phyloP scores from a whole-genome alignment of 257 asterid genomes.

The Coffea eugenioides region DNA sequence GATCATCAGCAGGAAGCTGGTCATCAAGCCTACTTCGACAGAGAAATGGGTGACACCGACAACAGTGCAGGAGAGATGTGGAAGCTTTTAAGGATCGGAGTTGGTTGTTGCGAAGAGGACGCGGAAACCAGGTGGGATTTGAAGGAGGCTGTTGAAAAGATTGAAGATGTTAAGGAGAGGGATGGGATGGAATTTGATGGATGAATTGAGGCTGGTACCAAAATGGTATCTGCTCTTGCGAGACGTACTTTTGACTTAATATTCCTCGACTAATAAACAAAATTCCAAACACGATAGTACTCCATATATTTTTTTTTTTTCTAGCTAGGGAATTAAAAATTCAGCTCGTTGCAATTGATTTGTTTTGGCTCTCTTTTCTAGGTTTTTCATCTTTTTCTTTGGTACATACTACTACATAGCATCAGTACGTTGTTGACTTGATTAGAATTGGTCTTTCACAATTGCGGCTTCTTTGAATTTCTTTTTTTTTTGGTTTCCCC shows the following conservation, averaged over 20 bases:
- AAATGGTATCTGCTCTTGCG: not conserved
- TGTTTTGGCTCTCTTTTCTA: too few relatives aligned
- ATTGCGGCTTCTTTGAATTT: too few relatives aligned
- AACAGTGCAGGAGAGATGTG: constrained; percentile 44
- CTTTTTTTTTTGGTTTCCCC: too few relatives aligned
- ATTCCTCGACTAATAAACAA: too few relatives aligned
- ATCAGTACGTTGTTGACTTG: too few relatives aligned
- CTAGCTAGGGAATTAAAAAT: too few relatives aligned
- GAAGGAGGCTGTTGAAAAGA: constrained; percentile 53
- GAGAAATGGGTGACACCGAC: constrained; percentile 44
- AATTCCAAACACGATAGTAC: too few relatives aligned
- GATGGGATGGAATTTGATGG: not conserved
- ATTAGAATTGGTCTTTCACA: too few relatives aligned
- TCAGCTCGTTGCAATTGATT: too few relatives aligned
- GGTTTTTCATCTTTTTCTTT: too few relatives aligned
- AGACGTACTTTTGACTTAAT: too few relatives aligned
- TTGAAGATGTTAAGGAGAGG: constrained; percentile 43
- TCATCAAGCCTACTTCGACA: constrained; percentile 39
- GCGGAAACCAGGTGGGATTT: constrained; percentile 62
- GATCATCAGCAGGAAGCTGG: constrained; percentile 7
- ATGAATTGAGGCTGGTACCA: not conserved
- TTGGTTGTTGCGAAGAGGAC: constrained; percentile 62
- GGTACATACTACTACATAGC: too few relatives aligned
- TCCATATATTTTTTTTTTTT: not conserved
- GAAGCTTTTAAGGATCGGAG: constrained; percentile 62